Base-by-base conservation (phyloP, 179 eudicot genomes). In the Beta lomatogona region DNA sequence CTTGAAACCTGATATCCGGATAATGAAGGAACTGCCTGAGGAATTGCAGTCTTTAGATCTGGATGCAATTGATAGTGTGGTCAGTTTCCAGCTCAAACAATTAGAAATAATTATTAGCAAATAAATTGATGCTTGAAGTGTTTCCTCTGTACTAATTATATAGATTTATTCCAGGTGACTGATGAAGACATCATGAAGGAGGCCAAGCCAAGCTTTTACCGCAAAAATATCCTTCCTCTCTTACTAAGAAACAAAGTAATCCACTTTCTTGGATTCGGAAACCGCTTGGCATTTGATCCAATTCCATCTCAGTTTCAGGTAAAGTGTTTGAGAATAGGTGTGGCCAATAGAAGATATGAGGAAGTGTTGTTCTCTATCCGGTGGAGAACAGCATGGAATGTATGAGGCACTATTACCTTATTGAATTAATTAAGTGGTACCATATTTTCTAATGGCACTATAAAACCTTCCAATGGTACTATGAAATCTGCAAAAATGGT, bases 31-130 rank as follows among this genome's bases (percentile, higher is more conserved):
- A 82, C 94, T 97, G 59, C 98, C 99, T 45, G 78, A 83, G 84
- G 97, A 94, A 73, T 89, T 97, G 65, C 93, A 72, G 87, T 89
- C 97, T 63, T 77, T 97, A 73, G 98, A 93, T 83, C 85, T 97
- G 81, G 97, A 97, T 82, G 99, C 98, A 45, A 89, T 97, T 83
- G 97, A 92, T 85, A 97, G 99, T 89, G 88, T 93, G 97, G 99
- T 94, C 52, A 92, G 95, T 84, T 75, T 78, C 80, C 70, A 48
- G 54, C 78, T 85, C 76, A 12, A 71, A 80, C 55, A 21, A n/a
- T 28, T 22, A 2, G 77, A 59, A 71, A 71, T 46, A 11, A 52
- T 16, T 45, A 21, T 57, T 78, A 67, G 19, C 46, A 31, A 5
- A 4, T 58, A 41, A 50, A 77, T n/a, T 78, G 46, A 71, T 75